phyloP scores from a whole-genome alignment of 2,329 filamentous ascomycete species.

The Monosporascus cannonballus region DNA sequence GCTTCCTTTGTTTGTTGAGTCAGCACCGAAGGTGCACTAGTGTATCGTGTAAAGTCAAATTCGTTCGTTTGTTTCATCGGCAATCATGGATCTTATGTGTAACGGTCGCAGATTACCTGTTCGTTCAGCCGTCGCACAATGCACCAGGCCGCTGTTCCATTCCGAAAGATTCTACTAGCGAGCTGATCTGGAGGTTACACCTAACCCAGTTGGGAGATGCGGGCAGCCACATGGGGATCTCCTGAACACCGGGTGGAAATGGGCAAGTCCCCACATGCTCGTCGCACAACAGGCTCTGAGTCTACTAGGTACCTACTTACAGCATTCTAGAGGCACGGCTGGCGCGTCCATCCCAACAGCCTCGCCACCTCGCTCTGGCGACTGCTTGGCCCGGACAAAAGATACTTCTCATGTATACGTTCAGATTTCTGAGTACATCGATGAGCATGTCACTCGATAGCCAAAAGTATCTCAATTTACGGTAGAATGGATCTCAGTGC shows the following conservation, averaged over 20 bases:
- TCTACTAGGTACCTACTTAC: too few relatives aligned
- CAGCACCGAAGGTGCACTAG: not conserved
- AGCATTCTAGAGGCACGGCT: too few relatives aligned
- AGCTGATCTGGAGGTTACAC: not conserved
- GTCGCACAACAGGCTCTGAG: too few relatives aligned
- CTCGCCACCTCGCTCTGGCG: too few relatives aligned
- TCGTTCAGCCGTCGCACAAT: not conserved
- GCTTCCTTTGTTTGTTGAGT: not conserved
- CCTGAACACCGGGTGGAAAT: not conserved
- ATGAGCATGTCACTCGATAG: too few relatives aligned
- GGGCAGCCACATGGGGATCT: not conserved
- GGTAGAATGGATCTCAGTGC: too few relatives aligned
- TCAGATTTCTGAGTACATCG: too few relatives aligned
- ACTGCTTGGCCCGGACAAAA: too few relatives aligned
- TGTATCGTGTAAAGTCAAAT: not conserved
- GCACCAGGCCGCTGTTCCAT: not conserved
- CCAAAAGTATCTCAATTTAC: too few relatives aligned
- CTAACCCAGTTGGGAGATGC: not conserved
- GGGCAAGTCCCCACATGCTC: too few relatives aligned
- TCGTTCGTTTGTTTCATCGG: not conserved
- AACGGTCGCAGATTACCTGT: not conserved
- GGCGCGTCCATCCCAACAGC: too few relatives aligned
- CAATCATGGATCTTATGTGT: not conserved
- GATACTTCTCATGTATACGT: too few relatives aligned
- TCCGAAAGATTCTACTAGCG: not conserved